These are phyloP conservation scores for Vaccinium corymbosum DNA, from an alignment of 148 eudicot species.

Conservation along the genomic window DNA sequence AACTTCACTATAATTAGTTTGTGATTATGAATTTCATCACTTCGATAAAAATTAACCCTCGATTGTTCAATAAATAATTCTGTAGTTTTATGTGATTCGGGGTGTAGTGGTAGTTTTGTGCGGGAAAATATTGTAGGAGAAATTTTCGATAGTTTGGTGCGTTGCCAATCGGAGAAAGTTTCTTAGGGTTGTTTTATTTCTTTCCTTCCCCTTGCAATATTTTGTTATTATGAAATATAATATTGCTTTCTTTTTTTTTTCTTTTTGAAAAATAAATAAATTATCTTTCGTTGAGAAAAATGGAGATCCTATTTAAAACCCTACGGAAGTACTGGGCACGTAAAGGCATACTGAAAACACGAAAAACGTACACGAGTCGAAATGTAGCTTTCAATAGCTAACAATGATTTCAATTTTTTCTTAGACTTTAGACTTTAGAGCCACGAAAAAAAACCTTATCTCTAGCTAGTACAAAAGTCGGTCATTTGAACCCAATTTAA, in stretches of 20 bases:
- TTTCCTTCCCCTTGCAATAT: too few species aligned
- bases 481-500: not conserved
- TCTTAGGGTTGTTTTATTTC: too few species aligned
- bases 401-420: not conserved
- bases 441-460: not conserved
- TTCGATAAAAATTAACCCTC: not conserved
- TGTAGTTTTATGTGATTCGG: too few species aligned
- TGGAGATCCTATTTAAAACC: too few species aligned
- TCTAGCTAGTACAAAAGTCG: not conserved
- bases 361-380: not conserved
- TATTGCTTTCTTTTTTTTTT: too few species aligned
- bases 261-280: too few species aligned
- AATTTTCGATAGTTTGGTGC: too few species aligned
- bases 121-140: too few species aligned
- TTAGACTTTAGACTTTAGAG: not conserved
- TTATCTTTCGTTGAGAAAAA: too few species aligned
- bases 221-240: too few species aligned
- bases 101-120: too few species aligned
- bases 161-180: too few species aligned
- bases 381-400: not conserved
- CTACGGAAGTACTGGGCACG: not conserved
- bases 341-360: not conserved
- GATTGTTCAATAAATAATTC: not conserved
- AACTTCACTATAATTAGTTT: not conserved
- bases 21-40: not conserved